Base-by-base conservation (phyloP, 2,329 filamentous ascomycete genomes). In the Diaporthe ilicicola region DNA sequence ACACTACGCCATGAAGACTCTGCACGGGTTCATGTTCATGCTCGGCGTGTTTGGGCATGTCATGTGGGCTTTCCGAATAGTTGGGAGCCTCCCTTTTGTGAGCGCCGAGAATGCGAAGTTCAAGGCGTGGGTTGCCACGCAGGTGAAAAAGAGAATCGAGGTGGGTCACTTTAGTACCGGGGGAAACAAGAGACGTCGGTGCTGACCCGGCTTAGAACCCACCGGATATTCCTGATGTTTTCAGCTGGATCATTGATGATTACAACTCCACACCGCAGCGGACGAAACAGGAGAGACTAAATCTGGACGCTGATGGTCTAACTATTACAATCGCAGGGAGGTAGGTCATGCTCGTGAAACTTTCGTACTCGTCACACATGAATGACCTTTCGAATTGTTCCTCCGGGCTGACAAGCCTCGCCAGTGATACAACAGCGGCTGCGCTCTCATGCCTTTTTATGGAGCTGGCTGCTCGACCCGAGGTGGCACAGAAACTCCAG, bases 241-340 rank as follows among this genome's bases (percentile, higher is more conserved):
- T 67, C 42, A 61, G 53, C 53, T 70, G 51, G 42, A 67, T 70
- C 69, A 67, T 70, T 7, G 69, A 70, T 27, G 69, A 70, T 24
- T 70, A 53, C 46, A 6, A 67, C 13, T 67, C 62, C 19, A 67
- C 61, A 8, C 27, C 61, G 19, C n/a, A 29, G 22, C 62, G 62
- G 22, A 67, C 69, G 22, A 3, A 42, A 22, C 44, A 54, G 13
- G 53, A 70, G 44, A 61, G 27, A 29, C 29, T 70, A 17, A 37
- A 70, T 44, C 62, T 70, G 24, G 22, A 10, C 13, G 69, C 51
- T 15, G 69, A 70, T 22, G 62, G 69, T 9, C 27, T 70, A 4
- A 50, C 44, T n/a, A 67, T 67, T 29, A 54, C 69, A 12, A 27
- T 70, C n/a, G 69, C 69, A 48, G 69, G 69, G 15, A 70, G 69